Base-by-base conservation (phyloP, 208 protist species). In the Crithidia brevicula region DNA sequence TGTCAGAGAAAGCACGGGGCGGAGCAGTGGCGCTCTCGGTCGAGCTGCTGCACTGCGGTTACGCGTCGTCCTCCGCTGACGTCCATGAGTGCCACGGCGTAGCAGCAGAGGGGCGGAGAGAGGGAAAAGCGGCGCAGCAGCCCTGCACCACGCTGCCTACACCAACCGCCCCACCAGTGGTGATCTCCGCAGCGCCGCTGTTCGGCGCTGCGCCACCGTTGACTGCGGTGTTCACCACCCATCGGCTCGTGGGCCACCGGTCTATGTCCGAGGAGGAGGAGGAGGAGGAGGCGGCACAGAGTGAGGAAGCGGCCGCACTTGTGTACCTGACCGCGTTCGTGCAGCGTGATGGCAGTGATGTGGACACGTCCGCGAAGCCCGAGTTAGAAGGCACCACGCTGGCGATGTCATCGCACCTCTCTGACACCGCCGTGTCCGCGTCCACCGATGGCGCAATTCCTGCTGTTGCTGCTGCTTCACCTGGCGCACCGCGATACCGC, bases 21-120 rank as follows among this genome's bases (percentile, higher is more conserved):
- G 25, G 27, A 22, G 33, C 42, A 5, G 34, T 27, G 23, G 20
- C 18, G 18, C 54, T 75, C 20, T 38, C 53, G 1, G 52, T 58
- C 27, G 22, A 58, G 43, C 46, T 75, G 23, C 45, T 64, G 18
- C 60, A 68, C 53, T 75, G 52, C 69, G 25, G 59, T 28, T 47
- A 68, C 36, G 68, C 68, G 36, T 43, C 25, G 25, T 30, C 10
- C 13, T 0, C 22, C 30, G 42, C 10, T 18, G 38, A 22, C 8
- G 27, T n/a, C n/a, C n/a, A n/a, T n/a, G n/a, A n/a, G n/a, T n/a
- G n/a, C n/a, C n/a, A n/a, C n/a, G n/a, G n/a, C n/a, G n/a, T 20
- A 20, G 36, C 7, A 20, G 18, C 5, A 38, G 30, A 20, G 1
- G 58, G 22, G 16, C 27, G 8, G 58, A 42, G 30, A 23, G 23